Percentiles rank a stretch among this genome's conserved stretches.
phyloP scores from a whole-genome alignment of 352 stramenopile species.

The Halophytophthora polymorphica region DNA sequence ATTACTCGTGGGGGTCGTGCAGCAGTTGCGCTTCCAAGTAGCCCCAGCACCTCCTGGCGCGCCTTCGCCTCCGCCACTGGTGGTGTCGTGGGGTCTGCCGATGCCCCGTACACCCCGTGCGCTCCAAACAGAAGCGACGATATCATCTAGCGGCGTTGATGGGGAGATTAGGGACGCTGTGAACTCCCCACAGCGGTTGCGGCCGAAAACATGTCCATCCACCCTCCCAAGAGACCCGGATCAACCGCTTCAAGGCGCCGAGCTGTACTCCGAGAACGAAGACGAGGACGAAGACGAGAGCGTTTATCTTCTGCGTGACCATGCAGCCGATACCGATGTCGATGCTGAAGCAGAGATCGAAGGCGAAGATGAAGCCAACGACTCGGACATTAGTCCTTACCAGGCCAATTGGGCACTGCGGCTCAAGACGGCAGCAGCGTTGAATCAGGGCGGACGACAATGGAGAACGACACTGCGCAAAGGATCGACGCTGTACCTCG shows the following conservation, averaged over 20 bases:
- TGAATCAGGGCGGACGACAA: constrained; percentile 15
- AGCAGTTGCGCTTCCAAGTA: constrained; percentile 48
- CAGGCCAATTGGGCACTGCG: constrained; percentile 15
- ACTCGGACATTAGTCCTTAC: neutral
- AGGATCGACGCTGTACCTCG: constrained; percentile 7
- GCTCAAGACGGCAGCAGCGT: constrained; percentile 7
- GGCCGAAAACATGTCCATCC: constrained; percentile 49
- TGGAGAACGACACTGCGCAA: constrained; percentile 19
- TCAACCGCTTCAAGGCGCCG: constrained; percentile 5
- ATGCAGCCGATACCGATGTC: no score
- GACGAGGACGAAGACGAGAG: constrained; percentile 10
- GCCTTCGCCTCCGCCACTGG: constrained; percentile 5
- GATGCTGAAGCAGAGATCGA: constrained; percentile 13
- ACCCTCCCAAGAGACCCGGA: constrained; percentile 30
- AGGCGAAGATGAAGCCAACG: no score
- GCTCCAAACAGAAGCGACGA: neutral
- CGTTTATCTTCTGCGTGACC: neutral
- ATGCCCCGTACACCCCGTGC: neutral
- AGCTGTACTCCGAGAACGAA: constrained; percentile 12
- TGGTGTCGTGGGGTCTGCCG: constrained; percentile 17
- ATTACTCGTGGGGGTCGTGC: constrained; percentile 54
- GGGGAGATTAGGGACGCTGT: neutral
- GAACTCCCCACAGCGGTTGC: constrained; percentile 13
- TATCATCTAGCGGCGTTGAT: constrained; percentile 4
- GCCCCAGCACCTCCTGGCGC: constrained; percentile 5